Base-by-base conservation (phyloP, 2,329 filamentous ascomycete genomes). In the Gaeumannomyces tritici region DNA sequence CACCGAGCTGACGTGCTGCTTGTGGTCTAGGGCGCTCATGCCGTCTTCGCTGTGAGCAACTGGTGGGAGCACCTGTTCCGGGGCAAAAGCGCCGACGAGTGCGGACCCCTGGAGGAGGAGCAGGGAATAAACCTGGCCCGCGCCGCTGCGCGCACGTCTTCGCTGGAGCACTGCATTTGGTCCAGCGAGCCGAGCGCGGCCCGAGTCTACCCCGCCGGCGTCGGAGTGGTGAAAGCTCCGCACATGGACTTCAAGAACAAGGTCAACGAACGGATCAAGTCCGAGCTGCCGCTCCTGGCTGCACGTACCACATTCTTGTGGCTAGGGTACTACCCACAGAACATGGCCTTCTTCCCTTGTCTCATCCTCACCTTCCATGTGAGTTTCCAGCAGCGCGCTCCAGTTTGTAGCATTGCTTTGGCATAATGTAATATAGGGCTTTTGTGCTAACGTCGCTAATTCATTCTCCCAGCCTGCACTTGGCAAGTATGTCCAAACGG, bases 131-230 rank as follows among this genome's bases (percentile, higher is more conserved):
- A 74, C 28, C 65, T 79, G 11, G 76, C 75, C 3, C 68, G 69
- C 8, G 76, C 76, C 3, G 76, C 76, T 6, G 70, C 73, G 0
- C 62, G 65, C 21, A 73, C 68, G 0, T 21, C 64, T 0, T 72
- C 74, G 0, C 68, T 79, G 4, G 69, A 77, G 64, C 74, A 78
- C 62, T 79, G 73, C 65, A 69, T 78, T 63, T 79, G 76, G 75
- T 76, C 73, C n/a, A 79, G 76, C 0, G 66, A 73, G 1, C 76
- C 77, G 3, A 70, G 72, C 60, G 66, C 70, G 33, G 15, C 70
- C 65, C 56, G 65, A 62, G 21, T 64, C 70, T 18, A 69, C 70
- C 31, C 58, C 24, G 51, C 21, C 12, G 51, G 51, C 15, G 51
- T 9, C 18, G 51, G 26, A 27, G 11, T 27, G 21, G 31, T 60